A percentile compares a stretch with the other conserved stretches of the same genome.
Conservation (phyloP, 768 basidiomycete species). For the Guyanaporus albipodus region DNA sequence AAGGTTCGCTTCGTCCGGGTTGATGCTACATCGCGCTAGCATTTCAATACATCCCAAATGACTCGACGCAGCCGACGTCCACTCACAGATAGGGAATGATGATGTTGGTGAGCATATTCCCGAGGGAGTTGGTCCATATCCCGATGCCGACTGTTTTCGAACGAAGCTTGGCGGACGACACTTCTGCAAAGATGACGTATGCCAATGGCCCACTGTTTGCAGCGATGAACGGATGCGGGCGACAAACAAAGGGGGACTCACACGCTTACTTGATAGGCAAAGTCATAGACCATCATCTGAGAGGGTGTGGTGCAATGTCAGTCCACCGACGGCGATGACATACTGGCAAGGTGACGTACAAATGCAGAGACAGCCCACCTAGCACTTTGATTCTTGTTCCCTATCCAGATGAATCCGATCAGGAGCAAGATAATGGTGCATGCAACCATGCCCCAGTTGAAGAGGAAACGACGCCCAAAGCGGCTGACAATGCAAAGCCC, state of each 20-base stretch:
- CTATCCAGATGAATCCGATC: slow-evolving; percentile 30
- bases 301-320: neutral
- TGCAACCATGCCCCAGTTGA: slow-evolving; percentile 27
- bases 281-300: slow-evolving; percentile 30
- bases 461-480: slow-evolving; percentile 24
- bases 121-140: slow-evolving; percentile 24
- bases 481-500: slow-evolving; percentile 24
- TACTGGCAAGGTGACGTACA: slow-evolving; percentile 2
- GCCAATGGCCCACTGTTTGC: slow-evolving; percentile 23
- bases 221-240: no score
- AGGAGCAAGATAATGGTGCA: slow-evolving; percentile 21
- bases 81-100: slow-evolving; percentile 28
- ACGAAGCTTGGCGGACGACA: slow-evolving; percentile 29
- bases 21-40: slow-evolving; percentile 19
- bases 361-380: slow-evolving; percentile 24
- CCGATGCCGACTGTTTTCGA: slow-evolving; percentile 30
- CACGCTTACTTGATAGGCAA: slow-evolving; percentile 27
- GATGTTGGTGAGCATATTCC: slow-evolving; percentile 23
- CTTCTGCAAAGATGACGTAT: slow-evolving; percentile 28
- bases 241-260: slow-evolving; percentile 6
- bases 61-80: no score
- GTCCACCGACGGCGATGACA: neutral
- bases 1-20: slow-evolving; percentile 25
- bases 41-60: no score
- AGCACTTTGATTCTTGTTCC: slow-evolving; percentile 4